Percentiles rank a stretch among this genome's conserved stretches.
phyloP scores from a whole-genome alignment of 352 stramenopile species.

The Salisapilia sapeloensis region DNA sequence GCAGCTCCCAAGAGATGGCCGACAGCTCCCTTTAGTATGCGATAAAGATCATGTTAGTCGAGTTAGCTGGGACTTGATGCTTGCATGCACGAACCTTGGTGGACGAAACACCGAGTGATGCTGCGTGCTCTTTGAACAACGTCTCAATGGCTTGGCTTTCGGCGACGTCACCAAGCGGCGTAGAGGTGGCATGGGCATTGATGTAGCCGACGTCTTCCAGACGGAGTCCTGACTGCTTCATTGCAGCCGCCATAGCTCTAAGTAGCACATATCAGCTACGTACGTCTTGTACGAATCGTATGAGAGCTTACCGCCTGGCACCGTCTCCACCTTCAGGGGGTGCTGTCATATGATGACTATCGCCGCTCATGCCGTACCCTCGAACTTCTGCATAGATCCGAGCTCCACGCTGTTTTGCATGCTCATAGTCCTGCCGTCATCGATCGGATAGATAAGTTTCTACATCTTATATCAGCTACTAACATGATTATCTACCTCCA shows the following conservation, averaged over 20 bases:
- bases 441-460: neutral
- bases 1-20: constrained; percentile 93
- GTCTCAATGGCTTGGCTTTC: constrained; percentile 86
- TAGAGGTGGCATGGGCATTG: constrained; percentile 98
- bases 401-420: constrained; percentile 85
- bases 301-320: constrained; percentile 15
- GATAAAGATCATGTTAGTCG: neutral
- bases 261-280: neutral
- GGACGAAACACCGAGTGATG: constrained; percentile 49
- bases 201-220: constrained; percentile 92
- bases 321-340: constrained; percentile 49
- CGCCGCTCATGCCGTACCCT: constrained; percentile 90
- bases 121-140: constrained; percentile 48
- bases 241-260: constrained; percentile 84
- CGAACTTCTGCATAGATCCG: constrained; percentile 90
- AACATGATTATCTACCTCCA: constrained; percentile 14
- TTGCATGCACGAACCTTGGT: constrained; percentile 34
- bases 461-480: neutral
- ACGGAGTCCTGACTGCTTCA: constrained; percentile 56
- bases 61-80: neutral
- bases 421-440: constrained; percentile 56
- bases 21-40: constrained; percentile 65
- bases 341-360: constrained; percentile 90
- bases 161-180: constrained; percentile 90
- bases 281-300: neutral